Evolutionary conservation across 441 rosid genomes (phyloP), one percentile per base, ranked within the genome.

Genomic region (Hura crepitans): DNA sequence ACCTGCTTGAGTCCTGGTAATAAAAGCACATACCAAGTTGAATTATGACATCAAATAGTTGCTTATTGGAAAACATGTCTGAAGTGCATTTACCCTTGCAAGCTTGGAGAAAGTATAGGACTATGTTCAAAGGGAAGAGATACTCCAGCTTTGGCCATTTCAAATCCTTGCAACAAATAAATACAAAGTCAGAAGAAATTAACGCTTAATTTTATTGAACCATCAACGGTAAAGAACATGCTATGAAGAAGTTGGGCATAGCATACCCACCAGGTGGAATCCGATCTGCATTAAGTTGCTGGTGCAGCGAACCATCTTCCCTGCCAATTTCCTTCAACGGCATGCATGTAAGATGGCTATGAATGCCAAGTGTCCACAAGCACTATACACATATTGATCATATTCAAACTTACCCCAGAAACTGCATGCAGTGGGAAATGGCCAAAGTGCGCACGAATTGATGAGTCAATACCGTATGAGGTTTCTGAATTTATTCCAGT

Each of bases 401-500:
- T 25, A 5, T 56, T 33, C 39, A 33, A 62, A 72, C 79, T 76
- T 63, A 88, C 96, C 92, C 57, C 73, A 10, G 81, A 75, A 67
- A 86, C 49, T 39, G 66, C 55, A 27, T 79, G 77, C 28, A 77
- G 72, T 62, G 83, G 86, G 71, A 81, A 90, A 18, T 85, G 78
- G 58, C 78, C 87, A 37, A 79, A 83, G 62, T 87, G 86, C 69
- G 77, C 63, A 23, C 78, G 88, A 70, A 83, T 49, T 12, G 96
- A 74, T 17, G 91, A 82, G 37, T 87, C 90, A 76, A 84, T 74
- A 0, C 84, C 78, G 65, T 79, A 85, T 12, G 89, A 43, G 65
- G 82, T 63, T 65, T 74, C 86, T 20, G 87, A 73, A 67, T 73
- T 80, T 63, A 78, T 75, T 65, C 78, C 61, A 45, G 68, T 82